Percentiles rank a stretch among this genome's conserved stretches.
These are phyloP conservation scores for Galerina sulciceps DNA, from an alignment of 768 basidiomycete species.

Conservation along the genomic window DNA sequence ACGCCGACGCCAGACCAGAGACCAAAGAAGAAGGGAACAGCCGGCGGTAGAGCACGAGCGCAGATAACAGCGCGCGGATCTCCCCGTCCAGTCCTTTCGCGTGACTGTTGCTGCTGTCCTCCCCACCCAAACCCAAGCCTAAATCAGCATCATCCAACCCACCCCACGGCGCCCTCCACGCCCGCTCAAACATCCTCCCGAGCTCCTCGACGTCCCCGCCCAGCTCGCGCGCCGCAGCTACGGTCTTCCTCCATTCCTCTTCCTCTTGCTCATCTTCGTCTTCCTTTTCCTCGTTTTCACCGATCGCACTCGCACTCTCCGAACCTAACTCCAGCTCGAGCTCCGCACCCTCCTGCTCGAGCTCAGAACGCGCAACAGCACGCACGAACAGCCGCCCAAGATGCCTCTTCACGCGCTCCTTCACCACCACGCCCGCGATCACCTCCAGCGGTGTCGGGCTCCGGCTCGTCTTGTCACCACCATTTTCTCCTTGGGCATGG, in stretches of 20 bases:
- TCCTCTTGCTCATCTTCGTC: slow-evolving; percentile 37
- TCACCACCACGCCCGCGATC: slow-evolving; percentile 55
- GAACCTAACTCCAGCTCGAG: too few relatives aligned
- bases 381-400: slow-evolving; percentile 59
- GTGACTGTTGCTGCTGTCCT: neutral
- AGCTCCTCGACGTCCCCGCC: slow-evolving; percentile 61
- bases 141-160: slow-evolving; percentile 32
- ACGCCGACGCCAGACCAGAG: too few relatives aligned
- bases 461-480: slow-evolving; percentile 24
- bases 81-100: slow-evolving; percentile 37
- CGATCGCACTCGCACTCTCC: too few relatives aligned
- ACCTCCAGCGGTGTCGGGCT: slow-evolving; percentile 49
- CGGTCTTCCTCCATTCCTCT: slow-evolving; percentile 47
- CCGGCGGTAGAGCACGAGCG: slow-evolving; percentile 62
- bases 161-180: slow-evolving; percentile 44
- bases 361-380: slow-evolving; percentile 26
- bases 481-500: slow-evolving; percentile 4
- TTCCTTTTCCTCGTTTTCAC: slow-evolving; percentile 33
- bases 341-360: too few relatives aligned
- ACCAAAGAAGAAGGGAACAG: slow-evolving; percentile 49
- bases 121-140: neutral
- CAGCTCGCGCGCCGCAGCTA: slow-evolving; percentile 65
- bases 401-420: slow-evolving; percentile 55
- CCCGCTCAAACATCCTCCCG: slow-evolving; percentile 58
- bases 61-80: slow-evolving; percentile 57